Conservation (phyloP, 2,329 filamentous ascomycete genomes). For the Intubia oerlemansii region DNA sequence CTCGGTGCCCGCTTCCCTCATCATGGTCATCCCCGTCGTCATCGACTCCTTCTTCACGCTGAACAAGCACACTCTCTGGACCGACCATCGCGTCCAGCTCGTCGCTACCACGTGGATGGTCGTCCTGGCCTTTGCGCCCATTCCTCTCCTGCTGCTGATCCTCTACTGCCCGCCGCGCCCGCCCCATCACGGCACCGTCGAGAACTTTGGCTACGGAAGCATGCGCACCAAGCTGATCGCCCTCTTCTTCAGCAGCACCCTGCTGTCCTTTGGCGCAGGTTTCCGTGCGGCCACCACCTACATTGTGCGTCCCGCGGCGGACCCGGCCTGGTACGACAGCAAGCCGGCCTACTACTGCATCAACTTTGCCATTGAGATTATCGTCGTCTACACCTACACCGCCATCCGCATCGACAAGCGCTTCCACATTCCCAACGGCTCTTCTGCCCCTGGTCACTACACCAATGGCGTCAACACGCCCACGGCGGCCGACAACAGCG, state of each 20-base stretch:
- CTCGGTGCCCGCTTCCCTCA: slow-evolving; percentile 32
- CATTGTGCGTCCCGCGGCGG: slow-evolving; percentile 21
- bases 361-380: slow-evolving; percentile 53
- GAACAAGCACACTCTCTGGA: slow-evolving; percentile 21
- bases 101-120: slow-evolving; percentile 40
- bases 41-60: slow-evolving; percentile 49
- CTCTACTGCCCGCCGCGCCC: slow-evolving; percentile 21
- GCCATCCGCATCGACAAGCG: slow-evolving; percentile 49
- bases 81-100: slow-evolving; percentile 42
- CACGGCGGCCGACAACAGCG: not conserved
- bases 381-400: slow-evolving; percentile 46
- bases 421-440: slow-evolving; percentile 55
- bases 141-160: slow-evolving; percentile 29
- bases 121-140: slow-evolving; percentile 42
- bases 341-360: slow-evolving; percentile 62
- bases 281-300: slow-evolving; percentile 44
- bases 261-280: slow-evolving; percentile 46
- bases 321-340: slow-evolving; percentile 48
- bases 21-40: slow-evolving; percentile 43
- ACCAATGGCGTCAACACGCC: slow-evolving; percentile 6
- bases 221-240: slow-evolving; percentile 46
- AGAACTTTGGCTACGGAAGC: slow-evolving; percentile 45
- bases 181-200: slow-evolving; percentile 15
- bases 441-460: slow-evolving; percentile 33
- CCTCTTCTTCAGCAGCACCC: slow-evolving; percentile 31